A percentile compares a stretch with the other conserved stretches of the same genome.
phyloP scores from a whole-genome alignment of 139 green algal genomes.

The Picochlorum sp. region DNA sequence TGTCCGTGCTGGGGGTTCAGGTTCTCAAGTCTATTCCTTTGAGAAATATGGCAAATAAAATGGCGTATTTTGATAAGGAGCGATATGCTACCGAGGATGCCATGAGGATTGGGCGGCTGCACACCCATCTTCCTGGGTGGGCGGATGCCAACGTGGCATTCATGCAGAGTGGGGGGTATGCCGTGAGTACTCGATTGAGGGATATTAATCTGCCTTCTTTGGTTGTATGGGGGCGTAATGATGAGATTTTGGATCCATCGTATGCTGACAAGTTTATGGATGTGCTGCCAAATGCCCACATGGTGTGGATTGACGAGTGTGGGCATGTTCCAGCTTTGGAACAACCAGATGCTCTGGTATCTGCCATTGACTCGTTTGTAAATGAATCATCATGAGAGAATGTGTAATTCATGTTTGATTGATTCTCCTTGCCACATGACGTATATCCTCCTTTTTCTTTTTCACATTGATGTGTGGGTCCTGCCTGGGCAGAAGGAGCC shows the following conservation, averaged over 20 bases:
- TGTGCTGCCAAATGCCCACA: constrained; percentile 35
- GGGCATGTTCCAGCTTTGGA: constrained; percentile 84
- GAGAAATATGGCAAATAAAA: constrained; percentile 59
- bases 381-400: neutral
- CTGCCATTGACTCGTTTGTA: constrained; percentile 28
- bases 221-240: constrained; percentile 87
- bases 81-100: constrained; percentile 71
- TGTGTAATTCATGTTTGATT: no score
- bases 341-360: constrained; percentile 46
- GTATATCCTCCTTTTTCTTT: no score
- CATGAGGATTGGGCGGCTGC: constrained; percentile 61
- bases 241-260: constrained; percentile 57
- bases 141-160: constrained; percentile 79
- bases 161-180: constrained; percentile 84
- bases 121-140: constrained; percentile 71
- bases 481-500: no score
- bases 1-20: constrained; percentile 52
- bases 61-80: constrained; percentile 74
- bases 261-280: constrained; percentile 47
- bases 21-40: constrained; percentile 59
- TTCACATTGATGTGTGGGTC: no score
- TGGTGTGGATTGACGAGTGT: constrained; percentile 68
- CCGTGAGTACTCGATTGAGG: constrained; percentile 30
- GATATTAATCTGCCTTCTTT: constrained; percentile 37
- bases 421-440: no score